Percentiles rank a stretch among this genome's conserved stretches.
phyloP scores from a whole-genome alignment of 345 rosid genomes.

The Linum lewisii region DNA sequence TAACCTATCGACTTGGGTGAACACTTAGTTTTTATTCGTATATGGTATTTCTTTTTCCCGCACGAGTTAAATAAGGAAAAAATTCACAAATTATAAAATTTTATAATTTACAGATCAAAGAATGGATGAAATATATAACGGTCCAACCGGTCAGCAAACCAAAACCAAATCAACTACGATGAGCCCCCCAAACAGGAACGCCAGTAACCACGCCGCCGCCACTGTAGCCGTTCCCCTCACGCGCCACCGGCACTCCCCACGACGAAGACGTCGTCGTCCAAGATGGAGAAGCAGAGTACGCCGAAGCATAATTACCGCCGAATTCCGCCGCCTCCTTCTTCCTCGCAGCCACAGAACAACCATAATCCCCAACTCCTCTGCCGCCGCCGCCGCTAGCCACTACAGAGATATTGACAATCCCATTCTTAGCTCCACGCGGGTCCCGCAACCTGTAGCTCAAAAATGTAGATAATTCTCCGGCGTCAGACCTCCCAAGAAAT shows the following conservation, averaged over 20 bases:
- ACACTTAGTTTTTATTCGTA: too few relatives aligned
- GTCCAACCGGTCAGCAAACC: not conserved
- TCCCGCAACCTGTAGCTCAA: slow-evolving; percentile 26
- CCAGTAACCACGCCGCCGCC: not conserved
- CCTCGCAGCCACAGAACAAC: not conserved
- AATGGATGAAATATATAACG: too few relatives aligned
- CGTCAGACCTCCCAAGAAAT: slow-evolving; percentile 18
- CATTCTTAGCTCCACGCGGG: slow-evolving; percentile 11
- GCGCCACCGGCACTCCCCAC: not conserved
- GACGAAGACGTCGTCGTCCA: not conserved
- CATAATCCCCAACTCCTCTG: not conserved
- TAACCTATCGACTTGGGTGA: too few relatives aligned
- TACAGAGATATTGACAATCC: slow-evolving; percentile 20
- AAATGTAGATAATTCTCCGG: slow-evolving; percentile 18
- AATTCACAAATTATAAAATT: too few relatives aligned
- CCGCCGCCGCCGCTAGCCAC: slow-evolving; percentile 9
- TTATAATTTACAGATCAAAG: too few relatives aligned
- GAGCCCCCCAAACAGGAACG: not conserved
- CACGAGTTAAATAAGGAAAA: too few relatives aligned
- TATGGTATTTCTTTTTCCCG: too few relatives aligned
- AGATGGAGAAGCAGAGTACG: not conserved
- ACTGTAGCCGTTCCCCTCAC: not conserved
- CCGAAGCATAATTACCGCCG: not conserved
- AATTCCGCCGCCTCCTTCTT: not conserved
- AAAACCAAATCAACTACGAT: not conserved